Evolutionary conservation across 805 yeast genomes (phyloP), one percentile per base, ranked within the genome.

Genomic region (Lachancea cidri): DNA sequence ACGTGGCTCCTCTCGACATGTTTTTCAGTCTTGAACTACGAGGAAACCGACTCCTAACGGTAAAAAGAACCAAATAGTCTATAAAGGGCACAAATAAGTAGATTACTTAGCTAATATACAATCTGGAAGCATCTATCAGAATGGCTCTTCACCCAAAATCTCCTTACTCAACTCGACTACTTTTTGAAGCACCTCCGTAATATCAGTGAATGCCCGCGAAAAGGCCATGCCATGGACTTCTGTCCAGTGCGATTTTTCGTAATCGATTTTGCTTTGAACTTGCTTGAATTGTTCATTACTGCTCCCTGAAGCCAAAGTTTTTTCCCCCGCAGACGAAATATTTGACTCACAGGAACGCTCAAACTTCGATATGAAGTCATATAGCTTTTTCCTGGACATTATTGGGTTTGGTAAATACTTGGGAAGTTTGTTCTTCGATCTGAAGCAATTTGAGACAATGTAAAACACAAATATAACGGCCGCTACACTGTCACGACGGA

Each of bases 211-310:
- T 1, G 77, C 71, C 37, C 70, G 65, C 1, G 76, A 65, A 50
- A 72, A 72, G 1, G 76, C 76, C 59, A 72, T 64, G 8, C 73
- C 73, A 46, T 73, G 77, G 20, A 73, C 66, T 35, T 67, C 69
- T 7, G 66, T 64, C 78, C 77, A 73, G 44, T 71, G 66, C 9
- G 58, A 42, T 47, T 58, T 60, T 44, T 57, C 57, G 20, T 46
- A 46, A 31, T 42, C 33, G 16, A 17, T 17, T 7, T 29, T 19
- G 5, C 4, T 17, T 7, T 14, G 11, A 9, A 24, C n/a, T 14
- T 31, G 18, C n/a, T 16, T 29, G 17, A 7, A 7, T 14, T 5
- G 20, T 8, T 15, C 20, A 5, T 19, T 15, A 14, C 25, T 13
- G 24, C 31, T 33, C 3, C 33, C 38, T 15, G 22, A 25, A 5